These are phyloP conservation scores for Thielaviopsis punctulata DNA, from an alignment of 2,329 filamentous ascomycete genomes.

Conservation along the genomic window DNA sequence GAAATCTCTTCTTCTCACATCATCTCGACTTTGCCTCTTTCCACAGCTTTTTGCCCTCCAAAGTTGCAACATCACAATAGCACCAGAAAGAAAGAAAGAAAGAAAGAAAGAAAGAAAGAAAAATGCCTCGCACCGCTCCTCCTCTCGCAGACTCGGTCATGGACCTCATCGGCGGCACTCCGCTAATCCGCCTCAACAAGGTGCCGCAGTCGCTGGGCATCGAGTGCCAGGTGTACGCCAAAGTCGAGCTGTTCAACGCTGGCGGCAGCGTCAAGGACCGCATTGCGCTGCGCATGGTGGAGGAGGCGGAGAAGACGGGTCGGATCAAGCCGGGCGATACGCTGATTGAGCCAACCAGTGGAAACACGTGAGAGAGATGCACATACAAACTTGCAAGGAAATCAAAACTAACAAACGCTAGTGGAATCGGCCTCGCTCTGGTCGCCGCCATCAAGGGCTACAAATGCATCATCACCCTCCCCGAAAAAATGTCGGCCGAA, in stretches of 20 bases:
- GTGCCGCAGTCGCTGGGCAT: conserved; percentile 83
- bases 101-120: too few species aligned
- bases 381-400: too few species aligned
- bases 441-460: conserved; percentile 94
- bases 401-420: conserved; percentile 14
- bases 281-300: conserved; percentile 93
- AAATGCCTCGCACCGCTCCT: conserved; percentile 16
- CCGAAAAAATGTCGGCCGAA: conserved; percentile 98
- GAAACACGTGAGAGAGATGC: too few species aligned
- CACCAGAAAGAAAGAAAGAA: too few species aligned
- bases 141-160: conserved; percentile 45
- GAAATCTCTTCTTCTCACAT: too few species aligned
- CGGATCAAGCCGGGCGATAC: conserved; percentile 95
- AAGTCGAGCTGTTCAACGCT: conserved; percentile 85
- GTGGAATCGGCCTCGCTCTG: conserved; percentile 81
- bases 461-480: conserved; percentile 94
- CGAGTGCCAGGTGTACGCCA: conserved; percentile 75
- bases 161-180: conserved; percentile 87
- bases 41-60: neutral
- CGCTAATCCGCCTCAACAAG: conserved; percentile 85
- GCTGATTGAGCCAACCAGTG: conserved; percentile 92
- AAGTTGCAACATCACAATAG: neutral
- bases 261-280: conserved; percentile 89
- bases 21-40: neutral
- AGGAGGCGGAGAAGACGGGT: conserved; percentile 78